Base-by-base conservation (phyloP, 176 grass and related monocot genomes). In the Zizania latifolia region DNA sequence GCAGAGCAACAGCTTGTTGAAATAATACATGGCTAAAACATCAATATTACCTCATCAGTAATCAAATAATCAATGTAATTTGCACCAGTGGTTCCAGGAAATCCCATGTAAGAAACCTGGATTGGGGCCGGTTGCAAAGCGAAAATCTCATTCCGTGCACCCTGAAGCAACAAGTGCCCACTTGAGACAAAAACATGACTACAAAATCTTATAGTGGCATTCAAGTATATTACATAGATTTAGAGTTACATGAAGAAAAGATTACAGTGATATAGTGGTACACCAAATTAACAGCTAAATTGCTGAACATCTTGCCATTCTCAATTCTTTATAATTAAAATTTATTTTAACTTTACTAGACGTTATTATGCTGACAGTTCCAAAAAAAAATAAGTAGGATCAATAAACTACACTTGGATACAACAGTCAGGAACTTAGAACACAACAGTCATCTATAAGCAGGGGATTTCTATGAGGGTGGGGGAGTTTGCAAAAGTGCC, bases 21-120 rank as follows among this genome's bases (percentile, higher is more conserved):
- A 68, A 66, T 55, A 64, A 56, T 57, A 80, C 16, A 68, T 48
- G 53, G 51, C 48, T 60, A 27, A 71, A 82, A 77, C 12, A 19
- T 35, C 75, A 23, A 30, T 75, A 17, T 10, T 39, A 90, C 87
- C 83, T 86, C 83, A 69, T 90, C 88, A 71, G 83, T 83, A 27
- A 90, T 74, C 62, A 90, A 79, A 65, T 90, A 90, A 57, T 90
- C 88, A 48, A 90, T 90, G 26, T 86, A 90, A 62, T 41, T 79
- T 79, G 88, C 88, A 79, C 88, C 88, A 58, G 88, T 90, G 15
- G 88, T 90, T 61, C 88, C 83, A 13, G 87, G 87, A 54, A 90
- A 90, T 33, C 87, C 87, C 87, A 90, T 90, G 67, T 90, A 90
- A 16, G 87, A 90, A 62, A 90, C 87, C 76, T 90, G 87, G 58